Base-by-base conservation (phyloP, 768 basidiomycete species). In the Serendipita indica region DNA sequence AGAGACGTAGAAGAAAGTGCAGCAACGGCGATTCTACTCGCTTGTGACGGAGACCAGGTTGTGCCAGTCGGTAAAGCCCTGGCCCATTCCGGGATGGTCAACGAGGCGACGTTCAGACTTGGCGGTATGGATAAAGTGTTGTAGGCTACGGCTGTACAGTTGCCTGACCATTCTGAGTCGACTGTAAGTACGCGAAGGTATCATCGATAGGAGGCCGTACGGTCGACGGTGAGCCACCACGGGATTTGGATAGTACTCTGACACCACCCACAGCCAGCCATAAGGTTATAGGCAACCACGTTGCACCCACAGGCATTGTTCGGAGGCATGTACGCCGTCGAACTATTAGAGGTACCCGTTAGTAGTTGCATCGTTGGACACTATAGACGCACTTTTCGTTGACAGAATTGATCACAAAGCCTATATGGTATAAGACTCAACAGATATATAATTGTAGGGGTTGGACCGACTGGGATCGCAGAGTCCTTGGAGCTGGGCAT, bases 281-380 rank as follows among this genome's bases (percentile, higher is more conserved):
- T 16, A 28, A 54, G 49, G n/a, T 54, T 54, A 28, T 54, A 54
- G 4, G 49, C 49, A 28, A 54, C 22, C 49, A 54, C n/a, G n/a
- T 54, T 54, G 49, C 49, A 54, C 16, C 49, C 49, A 18, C 49
- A 54, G 4, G 16, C 10, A 28, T 27, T 54, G 16, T 22, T 7
- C n/a, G 22, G 25, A 30, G 49, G 49, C 25, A 28, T 28, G 25
- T 28, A 28, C 7, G 32, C 16, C 10, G n/a, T 37, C 10, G 35
- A n/a, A 37, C 35, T 37, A 20, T 6, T n/a, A n/a, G 41, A 33
- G 49, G 49, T 22, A 54, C 22, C 22, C 16, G 16, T 54, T 20
- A 27, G 22, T 10, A 16, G n/a, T n/a, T 27, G 49, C 16, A 54
- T 28, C 22, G 49, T 33, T 18, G 32, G 30, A 30, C 22, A 43